Evolutionary conservation across 139 green algal genomes (phyloP).

Genomic region (Desmodesmus armatus): DNA sequence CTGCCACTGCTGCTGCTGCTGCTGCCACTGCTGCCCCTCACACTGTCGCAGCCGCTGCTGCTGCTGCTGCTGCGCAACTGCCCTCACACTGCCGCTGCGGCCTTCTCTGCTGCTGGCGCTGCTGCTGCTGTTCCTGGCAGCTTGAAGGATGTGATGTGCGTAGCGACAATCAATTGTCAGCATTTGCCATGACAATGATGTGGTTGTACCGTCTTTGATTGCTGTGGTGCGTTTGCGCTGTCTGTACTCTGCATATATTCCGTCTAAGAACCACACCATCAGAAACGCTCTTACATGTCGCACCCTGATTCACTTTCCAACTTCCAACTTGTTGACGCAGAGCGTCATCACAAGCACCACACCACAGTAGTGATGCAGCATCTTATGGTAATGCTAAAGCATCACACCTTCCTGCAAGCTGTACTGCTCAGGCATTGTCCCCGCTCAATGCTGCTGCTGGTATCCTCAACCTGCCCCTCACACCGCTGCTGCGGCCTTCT

Average conservation of each 20-base stretch:
- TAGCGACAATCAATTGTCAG: background rate
- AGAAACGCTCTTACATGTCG: too few relatives aligned
- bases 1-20: background rate
- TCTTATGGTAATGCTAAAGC: background rate
- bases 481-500: background rate
- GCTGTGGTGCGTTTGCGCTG: too few relatives aligned
- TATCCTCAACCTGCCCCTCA: background rate
- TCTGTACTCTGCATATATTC: too few relatives aligned
- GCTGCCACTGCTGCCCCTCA: background rate
- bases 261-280: too few relatives aligned
- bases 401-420: too few relatives aligned
- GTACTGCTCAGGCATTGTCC: too few relatives aligned
- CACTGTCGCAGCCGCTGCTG: background rate
- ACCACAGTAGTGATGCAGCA: background rate
- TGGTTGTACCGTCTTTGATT: too few relatives aligned
- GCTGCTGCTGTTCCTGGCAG: constrained; percentile 29
- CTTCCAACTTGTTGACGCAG: too few relatives aligned
- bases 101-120: background rate
- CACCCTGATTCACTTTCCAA: too few relatives aligned
- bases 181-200: background rate
- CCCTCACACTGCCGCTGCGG: background rate
- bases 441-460: too few relatives aligned
- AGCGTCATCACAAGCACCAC: background rate
- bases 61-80: background rate
- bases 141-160: constrained; percentile 56